phyloP scores from a whole-genome alignment of 2,329 filamentous ascomycete species.

The Penicillium capsulatum region DNA sequence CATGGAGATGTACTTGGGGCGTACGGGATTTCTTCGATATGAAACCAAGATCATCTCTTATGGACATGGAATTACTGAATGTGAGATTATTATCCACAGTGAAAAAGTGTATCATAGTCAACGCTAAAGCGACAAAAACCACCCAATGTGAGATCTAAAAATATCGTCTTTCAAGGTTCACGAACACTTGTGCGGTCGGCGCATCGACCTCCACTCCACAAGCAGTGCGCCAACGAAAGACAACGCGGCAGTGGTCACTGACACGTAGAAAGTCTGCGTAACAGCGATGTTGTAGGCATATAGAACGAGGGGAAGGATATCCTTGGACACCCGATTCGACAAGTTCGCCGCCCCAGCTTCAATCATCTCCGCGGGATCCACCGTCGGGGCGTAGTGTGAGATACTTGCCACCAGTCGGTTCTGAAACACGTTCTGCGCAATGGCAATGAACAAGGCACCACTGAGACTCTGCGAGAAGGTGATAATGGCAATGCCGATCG shows the following conservation, averaged over 20 bases:
- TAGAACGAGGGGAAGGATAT: conserved; percentile 30
- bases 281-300: conserved; percentile 38
- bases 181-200: conserved; percentile 6
- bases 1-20: no score
- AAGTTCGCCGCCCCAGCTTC: conserved; percentile 37
- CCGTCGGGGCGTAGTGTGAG: conserved; percentile 17
- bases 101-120: background rate
- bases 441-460: conserved; percentile 36
- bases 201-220: conserved; percentile 42
- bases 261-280: conserved; percentile 38
- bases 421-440: conserved; percentile 38
- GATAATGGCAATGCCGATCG: conserved; percentile 34
- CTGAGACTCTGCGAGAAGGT: conserved; percentile 39
- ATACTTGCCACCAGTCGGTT: conserved; percentile 32
- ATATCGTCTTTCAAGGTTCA: conserved; percentile 1
- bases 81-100: background rate
- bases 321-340: conserved; percentile 23
- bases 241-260: conserved; percentile 32
- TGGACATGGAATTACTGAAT: no score
- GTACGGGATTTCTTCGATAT: no score
- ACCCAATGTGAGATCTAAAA: background rate
- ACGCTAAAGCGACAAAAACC: background rate
- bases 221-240: conserved; percentile 31
- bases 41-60: no score
- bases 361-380: conserved; percentile 28